Evolutionary conservation across 176 grass and related monocot genomes (phyloP), one percentile per base, ranked within the genome.

Genomic region (Areca catechu): DNA sequence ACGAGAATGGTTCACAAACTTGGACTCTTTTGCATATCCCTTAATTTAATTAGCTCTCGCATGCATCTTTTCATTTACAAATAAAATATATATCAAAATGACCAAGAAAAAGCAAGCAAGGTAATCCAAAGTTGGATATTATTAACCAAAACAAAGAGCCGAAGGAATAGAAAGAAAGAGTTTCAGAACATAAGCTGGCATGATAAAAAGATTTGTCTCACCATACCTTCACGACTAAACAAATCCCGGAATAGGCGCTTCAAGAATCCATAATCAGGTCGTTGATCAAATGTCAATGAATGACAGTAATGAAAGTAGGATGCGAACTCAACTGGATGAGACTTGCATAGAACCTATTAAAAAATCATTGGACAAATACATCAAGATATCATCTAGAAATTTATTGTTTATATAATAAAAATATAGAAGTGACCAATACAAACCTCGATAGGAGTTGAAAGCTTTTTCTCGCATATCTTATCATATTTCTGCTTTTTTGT

Each of bases 291-390:
- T 79, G 83, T 77, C 74, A 97, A 76, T 30, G 80, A 88, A 68
- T 90, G 83, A 24, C 92, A 97, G 71, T 97, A 95, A 55, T 97
- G 92, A 50, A 97, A 88, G 81, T 97, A 97, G 61, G 92, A 97
- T 23, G 86, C 80, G 75, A 97, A 97, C 77, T 90, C 86, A 43
- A 85, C 83, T 0, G 92, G 92, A 71, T 68, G 83, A 6, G 83
- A 82, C 81, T 96, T 97, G 62, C 92, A 97, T 73, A 97, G 70
- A 53, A 91, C 80, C 92, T 97, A 68, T 51, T 49, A 76, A 61
- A 67, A 63, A 15, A 52, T 66, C 19, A 50, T 51, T 37, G 19
- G 17, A 52, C 51, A 47, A 25, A 59, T 65, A 16, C 22, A 24
- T 76, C 24, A 82, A 62, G 17, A 56, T 25, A 55, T 43, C 34